Evolutionary conservation across 768 basidiomycete species (phyloP), one percentile per base, ranked within the genome.

Genomic region (Calvatia gigantea): DNA sequence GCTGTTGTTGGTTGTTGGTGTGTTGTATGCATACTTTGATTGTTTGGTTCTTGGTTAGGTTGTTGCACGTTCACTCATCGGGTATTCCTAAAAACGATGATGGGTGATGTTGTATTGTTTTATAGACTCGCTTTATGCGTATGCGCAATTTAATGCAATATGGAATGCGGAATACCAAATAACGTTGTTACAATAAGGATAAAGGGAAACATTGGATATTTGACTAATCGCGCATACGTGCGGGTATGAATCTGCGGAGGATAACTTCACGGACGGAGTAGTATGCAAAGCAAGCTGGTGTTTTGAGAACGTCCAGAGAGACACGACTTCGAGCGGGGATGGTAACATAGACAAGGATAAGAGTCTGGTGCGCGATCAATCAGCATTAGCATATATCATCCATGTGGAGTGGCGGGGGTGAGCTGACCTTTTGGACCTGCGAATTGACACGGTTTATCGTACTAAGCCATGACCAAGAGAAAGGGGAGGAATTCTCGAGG

Each of bases 401-500:
- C 25, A 27, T 6, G 35, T 58, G 21, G 9, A 25, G 14, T 6
- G 23, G 9, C 50, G 42, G 21, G 57, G 32, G 11, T 5, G 21
- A 33, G 55, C 61, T 23, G 21, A 92, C 96, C 84, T 99, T 99
- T 72, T 94, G 93, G 3, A 98, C 96, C 67, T 97, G 94, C 0
- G 92, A 86, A 68, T 96, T 98, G 11, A 98, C 96, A 33, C 97
- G 85, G 67, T 97, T 98, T 58, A 99, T 82, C 1, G 97, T 99
- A 70, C 92, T 94, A 27, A 99, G 80, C 95, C 94, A 98, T 11
- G 91, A 82, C 97, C 97, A 99, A 8, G 86, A 75, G 64, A 91
- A 90, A 2, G 90, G 89, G 17, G 80, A 72, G 1, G 81, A 70
- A 52, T 91, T 89, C 56, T 81, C 80, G 2, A 91, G 73, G 21